Conservation (phyloP, 495 filamentous ascomycete genomes). For the Penicillium verhagenii region DNA sequence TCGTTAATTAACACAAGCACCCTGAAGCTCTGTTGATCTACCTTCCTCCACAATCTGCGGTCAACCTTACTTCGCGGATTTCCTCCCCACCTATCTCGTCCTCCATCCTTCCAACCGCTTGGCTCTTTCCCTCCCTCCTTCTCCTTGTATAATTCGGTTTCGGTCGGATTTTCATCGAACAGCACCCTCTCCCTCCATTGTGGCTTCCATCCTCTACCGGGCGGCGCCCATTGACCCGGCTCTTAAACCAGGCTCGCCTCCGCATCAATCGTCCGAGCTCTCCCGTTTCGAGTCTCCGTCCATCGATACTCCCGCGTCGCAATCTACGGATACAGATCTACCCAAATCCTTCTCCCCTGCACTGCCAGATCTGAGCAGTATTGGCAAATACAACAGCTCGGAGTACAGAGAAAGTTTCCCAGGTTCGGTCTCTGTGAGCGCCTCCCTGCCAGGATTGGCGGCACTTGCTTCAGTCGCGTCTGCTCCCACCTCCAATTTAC, state of each 20-base stretch:
- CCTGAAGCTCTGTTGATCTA: background rate
- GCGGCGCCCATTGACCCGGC: constrained; percentile 58
- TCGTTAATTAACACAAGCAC: background rate
- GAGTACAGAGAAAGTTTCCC: constrained; percentile 19
- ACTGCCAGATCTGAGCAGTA: constrained; percentile 22
- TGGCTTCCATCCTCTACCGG: constrained; percentile 53
- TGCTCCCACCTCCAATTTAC: constrained; percentile 61
- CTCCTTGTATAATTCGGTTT: constrained; percentile 34
- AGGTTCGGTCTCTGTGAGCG: constrained; percentile 22
- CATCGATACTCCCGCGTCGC: constrained; percentile 16
- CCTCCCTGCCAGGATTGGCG: constrained; percentile 40
- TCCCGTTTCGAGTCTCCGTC: constrained; percentile 30
- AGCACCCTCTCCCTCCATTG: constrained; percentile 42
- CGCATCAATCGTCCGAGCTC: constrained; percentile 38
- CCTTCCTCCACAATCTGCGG: background rate
- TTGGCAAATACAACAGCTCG: constrained; percentile 19
- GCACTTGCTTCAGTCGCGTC: constrained; percentile 63
- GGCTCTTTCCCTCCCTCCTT: background rate
- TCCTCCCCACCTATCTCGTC: background rate
- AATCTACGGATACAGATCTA: constrained; percentile 17
- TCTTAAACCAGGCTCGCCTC: constrained; percentile 46
- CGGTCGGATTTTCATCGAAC: constrained; percentile 39
- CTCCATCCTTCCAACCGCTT: background rate
- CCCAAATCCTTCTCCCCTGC: constrained; percentile 18
- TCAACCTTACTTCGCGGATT: background rate